Evolutionary conservation across 1,139 yeast species (phyloP).

Genomic region (Blastobotrys persicus): DNA sequence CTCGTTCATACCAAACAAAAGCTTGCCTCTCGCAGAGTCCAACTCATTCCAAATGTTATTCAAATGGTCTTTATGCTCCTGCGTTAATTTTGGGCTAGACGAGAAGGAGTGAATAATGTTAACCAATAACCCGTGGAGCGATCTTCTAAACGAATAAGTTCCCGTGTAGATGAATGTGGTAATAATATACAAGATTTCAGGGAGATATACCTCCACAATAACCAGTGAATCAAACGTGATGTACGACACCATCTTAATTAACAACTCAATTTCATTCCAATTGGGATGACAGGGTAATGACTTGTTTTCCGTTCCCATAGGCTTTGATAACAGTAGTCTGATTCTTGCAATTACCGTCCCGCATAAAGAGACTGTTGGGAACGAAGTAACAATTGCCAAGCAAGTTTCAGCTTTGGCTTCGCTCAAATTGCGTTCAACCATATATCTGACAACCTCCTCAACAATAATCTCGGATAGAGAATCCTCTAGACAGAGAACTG

Average conservation of each 20-base stretch:
- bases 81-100: slow-evolving; percentile 53
- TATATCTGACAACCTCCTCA: slow-evolving; percentile 66
- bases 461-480: slow-evolving; percentile 57
- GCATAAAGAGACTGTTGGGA: slow-evolving; percentile 72
- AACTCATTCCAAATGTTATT: slow-evolving; percentile 56
- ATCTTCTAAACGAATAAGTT: slow-evolving; percentile 63
- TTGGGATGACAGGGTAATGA: slow-evolving; percentile 53
- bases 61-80: slow-evolving; percentile 45
- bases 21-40: slow-evolving; percentile 68
- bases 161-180: slow-evolving; percentile 74
- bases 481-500: slow-evolving; percentile 59
- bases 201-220: slow-evolving; percentile 63
- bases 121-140: slow-evolving; percentile 62
- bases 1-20: slow-evolving; percentile 77
- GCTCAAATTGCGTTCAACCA: slow-evolving; percentile 72
- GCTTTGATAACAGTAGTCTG: slow-evolving; percentile 47
- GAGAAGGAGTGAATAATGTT: slow-evolving; percentile 73
- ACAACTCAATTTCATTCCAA: slow-evolving; percentile 70
- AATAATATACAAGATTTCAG: slow-evolving; percentile 69
- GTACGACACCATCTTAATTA: slow-evolving; percentile 64
- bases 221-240: slow-evolving; percentile 70
- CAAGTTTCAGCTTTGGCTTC: slow-evolving; percentile 47
- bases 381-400: slow-evolving; percentile 57
- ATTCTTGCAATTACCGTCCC: slow-evolving; percentile 60
- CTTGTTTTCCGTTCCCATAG: slow-evolving; percentile 42